These are phyloP conservation scores for Saccharomycopsis sp. DNA, from an alignment of 805 yeast species.

Conservation along the genomic window DNA sequence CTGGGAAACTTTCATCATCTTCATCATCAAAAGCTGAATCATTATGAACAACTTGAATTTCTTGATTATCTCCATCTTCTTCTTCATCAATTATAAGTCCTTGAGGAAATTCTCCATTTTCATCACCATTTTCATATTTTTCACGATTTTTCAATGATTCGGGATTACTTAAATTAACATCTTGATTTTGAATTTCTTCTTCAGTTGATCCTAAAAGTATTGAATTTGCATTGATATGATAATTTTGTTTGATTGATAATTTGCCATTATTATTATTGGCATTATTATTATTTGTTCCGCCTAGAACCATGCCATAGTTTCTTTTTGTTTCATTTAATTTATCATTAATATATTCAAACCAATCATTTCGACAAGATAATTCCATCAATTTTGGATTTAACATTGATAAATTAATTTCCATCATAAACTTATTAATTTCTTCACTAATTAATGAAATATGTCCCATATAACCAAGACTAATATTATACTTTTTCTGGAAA, in stretches of 20 bases:
- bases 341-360: slow-evolving; percentile 11
- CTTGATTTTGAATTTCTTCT: slow-evolving; percentile 15
- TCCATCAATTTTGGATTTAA: slow-evolving; percentile 10
- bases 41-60: slow-evolving; percentile 1
- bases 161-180: slow-evolving; percentile 12
- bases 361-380: slow-evolving; percentile 2
- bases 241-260: no score
- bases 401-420: slow-evolving; percentile 2
- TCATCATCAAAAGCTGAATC: background rate
- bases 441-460: slow-evolving; percentile 31
- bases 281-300: slow-evolving; percentile 13
- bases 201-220: slow-evolving; percentile 13
- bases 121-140: background rate
- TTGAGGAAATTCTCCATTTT: background rate
- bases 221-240: slow-evolving; percentile 13
- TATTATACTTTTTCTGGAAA: slow-evolving; percentile 3
- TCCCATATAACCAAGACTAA: slow-evolving; percentile 76
- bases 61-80: background rate
- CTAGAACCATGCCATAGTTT: slow-evolving; percentile 10
- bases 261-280: slow-evolving; percentile 3
- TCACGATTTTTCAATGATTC: slow-evolving; percentile 6
- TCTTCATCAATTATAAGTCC: slow-evolving; percentile 2
- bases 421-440: slow-evolving; percentile 14
- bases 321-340: slow-evolving; percentile 11
- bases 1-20: background rate